These are phyloP conservation scores for Monosporascus sp. DNA, from an alignment of 2,329 filamentous ascomycete genomes.

Conservation along the genomic window DNA sequence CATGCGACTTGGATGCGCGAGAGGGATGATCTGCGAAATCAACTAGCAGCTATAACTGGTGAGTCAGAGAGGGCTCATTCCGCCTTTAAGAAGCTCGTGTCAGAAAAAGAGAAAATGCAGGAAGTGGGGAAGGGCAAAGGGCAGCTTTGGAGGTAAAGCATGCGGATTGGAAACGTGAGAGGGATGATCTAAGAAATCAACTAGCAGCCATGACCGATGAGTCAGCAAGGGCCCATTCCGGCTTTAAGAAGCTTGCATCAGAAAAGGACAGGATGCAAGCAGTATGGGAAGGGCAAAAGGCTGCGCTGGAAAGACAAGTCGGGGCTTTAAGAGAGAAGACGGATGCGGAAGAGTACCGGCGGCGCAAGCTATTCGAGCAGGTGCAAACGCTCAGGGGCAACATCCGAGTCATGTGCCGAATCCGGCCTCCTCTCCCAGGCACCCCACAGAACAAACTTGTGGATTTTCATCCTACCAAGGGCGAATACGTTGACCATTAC, in stretches of 20 bases:
- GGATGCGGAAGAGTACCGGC: slow-evolving; percentile 35
- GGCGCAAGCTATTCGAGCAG: slow-evolving; percentile 91
- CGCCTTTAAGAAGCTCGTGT: not conserved
- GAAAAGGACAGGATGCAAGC: not conserved
- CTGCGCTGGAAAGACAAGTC: not conserved
- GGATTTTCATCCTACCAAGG: slow-evolving; percentile 46
- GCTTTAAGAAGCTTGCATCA: not conserved
- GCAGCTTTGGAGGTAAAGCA: not conserved
- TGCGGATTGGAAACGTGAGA: not conserved
- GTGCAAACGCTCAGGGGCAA: slow-evolving; percentile 95
- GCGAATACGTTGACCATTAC: slow-evolving; percentile 49
- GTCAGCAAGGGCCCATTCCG: not conserved
- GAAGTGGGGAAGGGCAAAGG: not conserved
- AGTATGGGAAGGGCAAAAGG: not conserved
- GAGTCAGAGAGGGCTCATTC: not conserved
- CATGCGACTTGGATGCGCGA: not conserved
- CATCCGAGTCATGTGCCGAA: slow-evolving; percentile 94
- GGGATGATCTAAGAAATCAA: not conserved
- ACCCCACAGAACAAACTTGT: slow-evolving; percentile 60
- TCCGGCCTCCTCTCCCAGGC: slow-evolving; percentile 62
- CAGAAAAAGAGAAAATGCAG: not conserved
- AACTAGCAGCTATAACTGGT: not conserved
- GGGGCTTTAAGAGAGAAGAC: not conserved
- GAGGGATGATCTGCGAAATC: not conserved
- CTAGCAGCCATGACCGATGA: not conserved